A percentile compares a stretch with the other conserved stretches of the same genome.
Conservation (phyloP, 139 green algal species). For the Chlorella sp. region DNA sequence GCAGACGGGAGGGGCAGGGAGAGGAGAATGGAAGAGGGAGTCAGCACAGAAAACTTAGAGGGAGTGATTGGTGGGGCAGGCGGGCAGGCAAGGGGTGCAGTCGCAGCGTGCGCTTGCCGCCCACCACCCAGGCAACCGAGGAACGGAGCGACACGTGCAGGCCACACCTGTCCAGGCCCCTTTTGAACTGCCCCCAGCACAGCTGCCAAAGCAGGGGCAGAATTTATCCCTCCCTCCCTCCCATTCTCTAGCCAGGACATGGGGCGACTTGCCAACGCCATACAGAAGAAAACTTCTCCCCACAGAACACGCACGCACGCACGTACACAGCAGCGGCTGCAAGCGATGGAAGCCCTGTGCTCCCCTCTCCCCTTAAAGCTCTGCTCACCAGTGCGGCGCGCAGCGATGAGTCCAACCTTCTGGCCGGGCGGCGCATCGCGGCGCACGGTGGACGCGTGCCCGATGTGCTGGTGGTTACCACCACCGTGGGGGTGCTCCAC, state of each 20-base stretch:
- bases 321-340: not conserved
- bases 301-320: not conserved
- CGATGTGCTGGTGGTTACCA: conserved; percentile 99
- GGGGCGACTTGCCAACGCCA: no score
- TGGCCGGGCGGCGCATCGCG: conserved; percentile 82
- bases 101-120: not conserved
- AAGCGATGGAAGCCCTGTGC: not conserved
- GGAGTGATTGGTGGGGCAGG: not conserved
- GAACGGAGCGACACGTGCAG: no score
- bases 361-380: not conserved
- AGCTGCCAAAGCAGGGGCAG: no score
- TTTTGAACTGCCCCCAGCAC: no score
- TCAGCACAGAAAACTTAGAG: not conserved
- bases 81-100: no score
- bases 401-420: conserved; percentile 91
- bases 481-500: conserved; percentile 99
- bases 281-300: not conserved
- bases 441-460: conserved; percentile 96
- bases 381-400: conserved; percentile 72
- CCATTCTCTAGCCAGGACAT: no score
- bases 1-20: not conserved
- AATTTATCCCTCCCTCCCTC: no score
- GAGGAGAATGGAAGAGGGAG: not conserved
- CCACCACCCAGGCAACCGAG: not conserved
- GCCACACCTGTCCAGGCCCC: no score